A percentile compares a stretch with the other conserved stretches of the same genome.
phyloP scores from a whole-genome alignment of 2,329 filamentous ascomycete genomes.

The Aureobasidium subglaciale region DNA sequence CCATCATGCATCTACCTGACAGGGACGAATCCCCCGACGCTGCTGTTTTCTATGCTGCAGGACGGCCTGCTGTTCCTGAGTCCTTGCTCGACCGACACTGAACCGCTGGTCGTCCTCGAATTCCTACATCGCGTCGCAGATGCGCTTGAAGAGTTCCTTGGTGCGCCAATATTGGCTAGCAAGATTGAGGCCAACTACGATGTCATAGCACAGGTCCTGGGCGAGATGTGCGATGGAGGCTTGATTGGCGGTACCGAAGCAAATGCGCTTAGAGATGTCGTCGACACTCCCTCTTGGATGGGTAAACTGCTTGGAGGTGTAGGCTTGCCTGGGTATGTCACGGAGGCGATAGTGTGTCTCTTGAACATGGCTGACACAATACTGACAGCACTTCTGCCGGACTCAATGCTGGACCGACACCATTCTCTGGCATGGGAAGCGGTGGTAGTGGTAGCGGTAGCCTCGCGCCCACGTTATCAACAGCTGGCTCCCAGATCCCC shows the following conservation, averaged over 20 bases:
- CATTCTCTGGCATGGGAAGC: constrained; percentile 3
- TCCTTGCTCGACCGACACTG: constrained; percentile 76
- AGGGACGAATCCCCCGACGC: constrained; percentile 73
- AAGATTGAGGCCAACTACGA: constrained; percentile 90
- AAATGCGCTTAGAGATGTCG: constrained; percentile 82
- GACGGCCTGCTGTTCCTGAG: constrained; percentile 80
- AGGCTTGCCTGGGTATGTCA: constrained; percentile 57
- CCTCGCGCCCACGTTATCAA: constrained; percentile 23
- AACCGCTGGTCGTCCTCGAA: constrained; percentile 83
- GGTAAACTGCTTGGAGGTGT: constrained; percentile 85
- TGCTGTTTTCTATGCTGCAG: constrained; percentile 82
- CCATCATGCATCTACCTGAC: constrained; percentile 82
- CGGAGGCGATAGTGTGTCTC: too few relatives aligned
- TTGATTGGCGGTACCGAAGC: constrained; percentile 85
- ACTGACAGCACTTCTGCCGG: constrained; percentile 8
- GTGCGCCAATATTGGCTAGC: constrained; percentile 72
- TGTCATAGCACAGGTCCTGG: constrained; percentile 84
- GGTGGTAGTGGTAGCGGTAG: not conserved
- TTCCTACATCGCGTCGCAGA: constrained; percentile 92
- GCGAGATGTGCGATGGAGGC: constrained; percentile 94
- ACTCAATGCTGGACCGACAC: not conserved
- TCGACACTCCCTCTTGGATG: constrained; percentile 86
- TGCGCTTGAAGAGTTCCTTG: constrained; percentile 88
- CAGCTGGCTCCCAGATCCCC: constrained; percentile 52
- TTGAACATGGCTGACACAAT: not conserved